phyloP scores from a whole-genome alignment of 2,329 filamentous ascomycete genomes.

The Laburnicola sp. region DNA sequence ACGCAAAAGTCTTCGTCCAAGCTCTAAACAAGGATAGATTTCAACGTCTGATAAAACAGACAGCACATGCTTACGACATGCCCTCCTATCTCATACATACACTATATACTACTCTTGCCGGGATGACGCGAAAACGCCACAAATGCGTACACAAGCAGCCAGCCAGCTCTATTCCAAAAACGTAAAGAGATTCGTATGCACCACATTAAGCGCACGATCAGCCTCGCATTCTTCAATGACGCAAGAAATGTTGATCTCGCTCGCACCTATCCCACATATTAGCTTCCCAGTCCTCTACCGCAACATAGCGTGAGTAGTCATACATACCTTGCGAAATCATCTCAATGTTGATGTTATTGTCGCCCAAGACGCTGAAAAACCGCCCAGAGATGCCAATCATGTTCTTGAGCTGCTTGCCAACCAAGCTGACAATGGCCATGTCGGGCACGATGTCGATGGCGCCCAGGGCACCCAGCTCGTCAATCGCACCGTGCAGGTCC shows the following conservation, averaged over 20 bases:
- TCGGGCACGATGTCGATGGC: constrained; percentile 86
- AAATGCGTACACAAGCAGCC: constrained; percentile 25
- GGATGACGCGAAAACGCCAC: constrained; percentile 18
- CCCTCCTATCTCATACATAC: no score
- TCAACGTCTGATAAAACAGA: no score
- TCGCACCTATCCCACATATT: constrained; percentile 67
- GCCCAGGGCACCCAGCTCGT: constrained; percentile 77
- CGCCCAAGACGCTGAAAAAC: constrained; percentile 93
- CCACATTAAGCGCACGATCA: constrained; percentile 89
- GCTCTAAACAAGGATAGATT: no score
- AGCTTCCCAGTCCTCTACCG: not conserved
- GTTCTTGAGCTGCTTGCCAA: constrained; percentile 96
- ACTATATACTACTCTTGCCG: no score
- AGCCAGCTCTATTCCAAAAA: constrained; percentile 70
- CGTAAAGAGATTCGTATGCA: constrained; percentile 95
- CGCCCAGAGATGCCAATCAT: constrained; percentile 88
- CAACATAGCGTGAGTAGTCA: not conserved
- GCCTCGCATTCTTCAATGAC: constrained; percentile 92
- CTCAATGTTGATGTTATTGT: constrained; percentile 94
- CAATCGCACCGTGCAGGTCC: constrained; percentile 57
- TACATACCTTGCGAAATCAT: constrained; percentile 95
- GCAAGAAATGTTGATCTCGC: constrained; percentile 98
- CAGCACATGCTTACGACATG: no score
- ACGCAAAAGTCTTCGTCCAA: no score
- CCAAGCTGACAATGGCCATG: constrained; percentile 94